A percentile compares a stretch with the other conserved stretches of the same genome.
Evolutionary conservation across 2,329 filamentous ascomycete genomes (phyloP).

Genomic region (Phoma sp.): DNA sequence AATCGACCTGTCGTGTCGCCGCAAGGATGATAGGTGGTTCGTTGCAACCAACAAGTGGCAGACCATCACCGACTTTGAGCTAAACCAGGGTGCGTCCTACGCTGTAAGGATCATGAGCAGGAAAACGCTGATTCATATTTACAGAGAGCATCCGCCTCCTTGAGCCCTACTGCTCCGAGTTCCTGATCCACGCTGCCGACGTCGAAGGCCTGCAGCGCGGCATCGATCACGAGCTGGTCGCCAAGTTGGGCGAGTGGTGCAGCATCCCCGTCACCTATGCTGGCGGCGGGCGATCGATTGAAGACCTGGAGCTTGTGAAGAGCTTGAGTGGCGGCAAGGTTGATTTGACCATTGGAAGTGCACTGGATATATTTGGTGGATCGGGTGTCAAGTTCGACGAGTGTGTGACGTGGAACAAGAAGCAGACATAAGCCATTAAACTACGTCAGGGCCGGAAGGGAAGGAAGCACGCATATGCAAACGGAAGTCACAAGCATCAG

Average conservation of each 20-base stretch:
- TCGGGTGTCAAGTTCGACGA: constrained; percentile 85
- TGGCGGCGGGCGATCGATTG: constrained; percentile 82
- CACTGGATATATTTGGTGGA: constrained; percentile 93
- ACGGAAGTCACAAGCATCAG: no score
- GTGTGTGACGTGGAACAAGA: constrained; percentile 83
- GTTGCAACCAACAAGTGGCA: constrained; percentile 99
- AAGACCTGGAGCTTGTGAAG: constrained; percentile 84
- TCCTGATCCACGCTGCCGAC: constrained; percentile 95
- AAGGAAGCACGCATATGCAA: no score
- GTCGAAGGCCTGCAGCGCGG: constrained; percentile 93
- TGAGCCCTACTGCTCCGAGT: constrained; percentile 93
- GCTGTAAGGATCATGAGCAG: no score
- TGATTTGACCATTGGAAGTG: constrained; percentile 94
- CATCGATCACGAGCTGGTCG: constrained; percentile 84
- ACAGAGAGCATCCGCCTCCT: constrained; percentile 79
- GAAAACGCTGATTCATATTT: no score
- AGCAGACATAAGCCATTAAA: constrained; percentile 19
- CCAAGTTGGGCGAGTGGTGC: constrained; percentile 81
- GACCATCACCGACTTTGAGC: constrained; percentile 94
- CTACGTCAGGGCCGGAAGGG: no score
- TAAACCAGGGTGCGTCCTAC: constrained; percentile 72
- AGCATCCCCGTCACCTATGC: constrained; percentile 94
- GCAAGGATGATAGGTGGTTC: constrained; percentile 79
- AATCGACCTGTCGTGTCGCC: constrained; percentile 91
- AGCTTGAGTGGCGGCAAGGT: constrained; percentile 78